Percentiles rank a stretch among this genome's conserved stretches.
Conservation (phyloP, 2,329 filamentous ascomycete species). For the Davidsoniella neocaledoniae region DNA sequence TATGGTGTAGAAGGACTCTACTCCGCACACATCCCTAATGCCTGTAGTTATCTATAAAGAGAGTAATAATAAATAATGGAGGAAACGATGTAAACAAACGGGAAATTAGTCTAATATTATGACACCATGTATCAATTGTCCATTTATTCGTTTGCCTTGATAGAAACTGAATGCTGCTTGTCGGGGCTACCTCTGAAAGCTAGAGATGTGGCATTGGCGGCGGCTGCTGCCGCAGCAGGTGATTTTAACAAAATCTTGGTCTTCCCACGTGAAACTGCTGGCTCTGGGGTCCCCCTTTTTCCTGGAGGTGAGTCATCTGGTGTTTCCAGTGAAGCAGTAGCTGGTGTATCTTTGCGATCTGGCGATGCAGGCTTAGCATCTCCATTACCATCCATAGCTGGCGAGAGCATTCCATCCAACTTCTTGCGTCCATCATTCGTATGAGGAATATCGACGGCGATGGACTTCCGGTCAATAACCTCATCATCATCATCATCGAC, state of each 20-base stretch:
- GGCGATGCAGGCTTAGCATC: background rate
- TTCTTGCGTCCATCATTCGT: slow-evolving; percentile 21
- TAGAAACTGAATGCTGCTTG: slow-evolving; percentile 27
- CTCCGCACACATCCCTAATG: background rate
- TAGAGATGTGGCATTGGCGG: slow-evolving; percentile 27
- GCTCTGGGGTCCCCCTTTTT: slow-evolving; percentile 4
- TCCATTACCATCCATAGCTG: slow-evolving; percentile 5
- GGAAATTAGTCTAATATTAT: background rate
- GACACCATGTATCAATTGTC: background rate
- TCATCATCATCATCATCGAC: slow-evolving; percentile 34
- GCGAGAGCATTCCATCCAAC: slow-evolving; percentile 16
- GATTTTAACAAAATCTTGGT: slow-evolving; percentile 12
- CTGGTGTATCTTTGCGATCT: slow-evolving; percentile 6
- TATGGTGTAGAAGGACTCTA: no score
- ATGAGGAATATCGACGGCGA: no score
- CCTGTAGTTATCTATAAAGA: background rate
- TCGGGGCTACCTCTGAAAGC: slow-evolving; percentile 47
- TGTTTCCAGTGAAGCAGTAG: slow-evolving; percentile 6
- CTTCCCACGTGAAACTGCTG: slow-evolving; percentile 1
- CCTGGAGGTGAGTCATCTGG: slow-evolving; percentile 10
- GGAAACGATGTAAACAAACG: background rate
- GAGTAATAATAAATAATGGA: background rate
- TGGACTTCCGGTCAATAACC: slow-evolving; percentile 13
- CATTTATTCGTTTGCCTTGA: slow-evolving; percentile 4
- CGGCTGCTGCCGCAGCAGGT: slow-evolving; percentile 3